Base-by-base conservation (phyloP, 805 yeast species). In the Candida gorgasii region DNA sequence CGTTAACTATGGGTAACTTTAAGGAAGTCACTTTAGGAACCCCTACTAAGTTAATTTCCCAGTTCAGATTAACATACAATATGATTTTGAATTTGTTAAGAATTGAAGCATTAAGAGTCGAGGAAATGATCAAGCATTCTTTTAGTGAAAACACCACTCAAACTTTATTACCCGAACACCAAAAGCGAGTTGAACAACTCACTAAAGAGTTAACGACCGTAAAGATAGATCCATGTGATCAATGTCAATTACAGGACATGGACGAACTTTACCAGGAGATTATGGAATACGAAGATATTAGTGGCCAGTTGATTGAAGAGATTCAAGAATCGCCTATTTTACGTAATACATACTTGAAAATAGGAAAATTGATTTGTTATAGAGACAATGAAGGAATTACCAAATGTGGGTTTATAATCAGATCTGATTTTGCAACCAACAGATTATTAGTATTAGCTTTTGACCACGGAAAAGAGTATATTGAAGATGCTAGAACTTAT, bases 91-190 rank as follows among this genome's bases (percentile, higher is more conserved):
- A 92, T 57, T 66, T 93, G 47, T 71, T 93, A 51, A 78, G 99
- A 59, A 89, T 93, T 44, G 99, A 93, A 61, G 97, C 98, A 0
- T 69, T 93, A 48, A 79, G 85, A 53, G 98, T 93, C n/a, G 99
- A 93, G 59, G 99, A 93, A 60, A 93, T 93, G 96, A 92, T 93
- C 54, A 92, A 90, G 58, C 86, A 92, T 49, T 89, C 97, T 0
- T 93, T 93, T 63, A 80, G 95, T 64, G 99, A 93, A 59, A 90
- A 93, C 56, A 74, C 90, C 0, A 76, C 90, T 0, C 97, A 92
- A 58, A 79, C 89, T 0, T 65, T 90, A 51, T 65, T 89, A 40
- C 97, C 97, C 0, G 95, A 89, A 49, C 93, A 88, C 56, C 84
- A 89, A 60, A 73, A 77, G 55, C 75, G 76, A 47, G 79, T 89